phyloP scores from a whole-genome alignment of 306 rosid genomes.

The Pueraria montana region DNA sequence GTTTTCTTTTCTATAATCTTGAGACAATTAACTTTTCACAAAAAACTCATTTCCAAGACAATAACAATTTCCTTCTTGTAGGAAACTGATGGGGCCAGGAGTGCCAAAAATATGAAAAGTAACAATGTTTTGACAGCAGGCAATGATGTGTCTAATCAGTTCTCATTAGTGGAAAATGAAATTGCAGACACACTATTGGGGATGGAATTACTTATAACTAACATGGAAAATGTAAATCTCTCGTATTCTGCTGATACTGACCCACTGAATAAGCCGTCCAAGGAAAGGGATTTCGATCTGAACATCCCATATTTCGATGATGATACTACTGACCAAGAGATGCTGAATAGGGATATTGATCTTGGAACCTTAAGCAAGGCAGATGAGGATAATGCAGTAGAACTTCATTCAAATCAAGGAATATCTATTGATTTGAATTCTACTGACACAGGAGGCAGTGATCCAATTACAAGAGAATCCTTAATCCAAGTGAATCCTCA shows the following conservation, averaged over 20 bases:
- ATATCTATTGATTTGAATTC: conserved; percentile 64
- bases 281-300: conserved; percentile 51
- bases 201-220: too few relatives aligned
- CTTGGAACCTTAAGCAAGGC: conserved; percentile 23
- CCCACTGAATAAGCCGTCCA: conserved; percentile 46
- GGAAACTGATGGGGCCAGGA: conserved; percentile 48
- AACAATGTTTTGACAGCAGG: neutral
- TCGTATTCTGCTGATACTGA: too few relatives aligned
- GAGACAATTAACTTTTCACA: neutral
- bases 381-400: conserved; percentile 45
- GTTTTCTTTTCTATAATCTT: too few relatives aligned
- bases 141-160: neutral
- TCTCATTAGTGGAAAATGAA: conserved; percentile 13
- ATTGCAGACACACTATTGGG: conserved; percentile 17
- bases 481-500: neutral
- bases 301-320: conserved; percentile 45
- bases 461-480: neutral
- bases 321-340: too few relatives aligned
- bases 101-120: too few relatives aligned
- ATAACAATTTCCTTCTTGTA: conserved; percentile 48
- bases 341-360: too few relatives aligned
- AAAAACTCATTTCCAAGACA: neutral
- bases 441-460: conserved; percentile 49
- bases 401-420: conserved; percentile 49
- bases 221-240: conserved; percentile 21